phyloP scores from a whole-genome alignment of 2,329 filamentous ascomycete species.

The Colletotrichum phormii region DNA sequence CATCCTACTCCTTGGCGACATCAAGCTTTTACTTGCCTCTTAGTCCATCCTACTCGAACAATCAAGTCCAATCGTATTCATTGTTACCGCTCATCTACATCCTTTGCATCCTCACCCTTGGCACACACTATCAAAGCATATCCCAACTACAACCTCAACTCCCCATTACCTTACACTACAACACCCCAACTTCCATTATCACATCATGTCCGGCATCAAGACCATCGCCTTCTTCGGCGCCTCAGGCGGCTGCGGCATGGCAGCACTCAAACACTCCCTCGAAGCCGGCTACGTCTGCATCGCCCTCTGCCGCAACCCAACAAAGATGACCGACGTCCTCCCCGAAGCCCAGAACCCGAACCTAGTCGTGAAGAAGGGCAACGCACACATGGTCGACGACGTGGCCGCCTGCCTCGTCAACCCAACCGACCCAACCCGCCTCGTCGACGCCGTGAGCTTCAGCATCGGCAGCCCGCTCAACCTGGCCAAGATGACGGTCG shows the following conservation, averaged over 20 bases:
- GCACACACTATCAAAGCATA: not conserved
- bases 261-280: constrained; percentile 50
- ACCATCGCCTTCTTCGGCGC: constrained; percentile 55
- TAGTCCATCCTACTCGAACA: not conserved
- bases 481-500: constrained; percentile 43
- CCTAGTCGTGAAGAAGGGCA: constrained; percentile 52
- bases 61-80: not conserved
- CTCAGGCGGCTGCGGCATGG: constrained; percentile 54
- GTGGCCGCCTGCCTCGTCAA: constrained; percentile 47
- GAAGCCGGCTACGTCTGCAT: constrained; percentile 51
- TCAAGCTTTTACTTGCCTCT: not conserved
- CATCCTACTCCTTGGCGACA: not conserved
- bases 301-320: constrained; percentile 53
- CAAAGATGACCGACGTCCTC: constrained; percentile 50
- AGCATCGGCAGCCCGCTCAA: constrained; percentile 50
- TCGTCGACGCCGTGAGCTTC: constrained; percentile 54
- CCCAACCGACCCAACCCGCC: constrained; percentile 40
- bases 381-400: constrained; percentile 48
- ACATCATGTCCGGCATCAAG: constrained; percentile 36
- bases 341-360: constrained; percentile 45
- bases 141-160: not conserved
- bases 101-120: not conserved
- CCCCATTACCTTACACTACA: not conserved
- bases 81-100: not conserved
- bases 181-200: not conserved